Conservation (phyloP, 2,329 filamentous ascomycete species). For the Epichloe sibirici region DNA sequence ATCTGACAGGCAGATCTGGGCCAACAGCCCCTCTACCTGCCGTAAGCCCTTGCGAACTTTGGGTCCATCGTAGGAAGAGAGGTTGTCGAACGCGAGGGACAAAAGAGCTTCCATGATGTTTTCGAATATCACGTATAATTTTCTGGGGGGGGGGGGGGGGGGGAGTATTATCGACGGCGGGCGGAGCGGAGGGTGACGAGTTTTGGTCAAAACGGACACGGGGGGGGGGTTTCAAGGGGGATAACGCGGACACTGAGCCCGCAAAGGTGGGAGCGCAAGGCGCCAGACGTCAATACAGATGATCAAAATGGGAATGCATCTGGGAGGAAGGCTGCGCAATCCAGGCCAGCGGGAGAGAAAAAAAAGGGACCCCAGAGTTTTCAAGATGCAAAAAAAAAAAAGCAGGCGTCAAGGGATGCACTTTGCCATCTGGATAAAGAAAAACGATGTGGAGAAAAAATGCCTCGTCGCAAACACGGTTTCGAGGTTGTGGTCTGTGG, state of each 20-base stretch:
- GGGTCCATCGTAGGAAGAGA: slow-evolving; percentile 78
- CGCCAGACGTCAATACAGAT: slow-evolving; percentile 17
- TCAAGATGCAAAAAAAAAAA: background rate
- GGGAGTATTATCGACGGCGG: background rate
- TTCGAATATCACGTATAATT: slow-evolving; percentile 11
- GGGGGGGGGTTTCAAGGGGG: background rate
- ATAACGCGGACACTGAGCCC: slow-evolving; percentile 1
- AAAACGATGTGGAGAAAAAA: background rate
- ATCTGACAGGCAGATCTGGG: slow-evolving; percentile 77
- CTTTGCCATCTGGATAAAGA: background rate
- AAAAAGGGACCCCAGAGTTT: no score
- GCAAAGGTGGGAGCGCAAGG: background rate
- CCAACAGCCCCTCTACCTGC: slow-evolving; percentile 86
- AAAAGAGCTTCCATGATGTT: slow-evolving; percentile 73
- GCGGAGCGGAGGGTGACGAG: background rate
- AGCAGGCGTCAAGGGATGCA: background rate
- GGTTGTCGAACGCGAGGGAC: slow-evolving; percentile 89
- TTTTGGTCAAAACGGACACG: background rate
- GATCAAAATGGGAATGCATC: slow-evolving; percentile 16
- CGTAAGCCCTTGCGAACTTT: slow-evolving; percentile 90
- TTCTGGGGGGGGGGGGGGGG: no score
- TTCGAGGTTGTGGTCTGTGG: background rate
- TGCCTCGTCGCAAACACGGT: slow-evolving; percentile 1
- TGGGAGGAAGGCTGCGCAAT: slow-evolving; percentile 4
- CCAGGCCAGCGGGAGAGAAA: background rate